Base-by-base conservation (phyloP, 176 grass and related monocot genomes). In the Dendrocalamus sinicus region DNA sequence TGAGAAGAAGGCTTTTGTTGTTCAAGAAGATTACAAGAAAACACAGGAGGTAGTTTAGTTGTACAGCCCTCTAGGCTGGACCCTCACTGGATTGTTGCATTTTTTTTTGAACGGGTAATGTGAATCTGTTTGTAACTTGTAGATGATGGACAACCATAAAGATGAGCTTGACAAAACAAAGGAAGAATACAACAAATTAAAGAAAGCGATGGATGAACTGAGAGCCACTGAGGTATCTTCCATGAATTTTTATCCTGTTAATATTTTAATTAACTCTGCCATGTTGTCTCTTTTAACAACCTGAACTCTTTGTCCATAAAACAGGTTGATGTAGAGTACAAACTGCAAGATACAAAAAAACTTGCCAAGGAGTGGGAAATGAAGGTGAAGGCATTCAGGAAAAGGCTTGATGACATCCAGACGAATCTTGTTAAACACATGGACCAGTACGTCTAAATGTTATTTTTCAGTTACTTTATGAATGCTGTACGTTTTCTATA, bases 21-120 rank as follows among this genome's bases (percentile, higher is more conserved):
- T 96, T 87, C 93, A 99, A 81, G 96, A 99, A 85, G 88, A 94
- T 12, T 99, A 99, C 74, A 92, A 91, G 76, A 92, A 92, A 91
- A 94, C 40, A 70, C 89, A 95, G 76, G 78, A 99, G 96, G 96
- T 99, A 90, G 48, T 85, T 87, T 60, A 66, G 60, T 80, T 79
- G 82, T 67, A 26, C 88, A 74, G 54, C 58, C 58, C 35, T 84
- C n/a, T 57, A 63, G 30, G 16, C 57, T 81, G 13, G 19, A 69
- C 53, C 58, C 28, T 66, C 41, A 79, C 24, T 40, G 68, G 46
- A 39, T 40, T 89, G 35, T 53, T 72, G 43, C 68, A 19, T 52
- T 76, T 79, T 41, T 79, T 41, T 75, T 74, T 51, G 54, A 84
- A 28, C 22, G 16, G 5, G 9, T 69, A 74, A 73, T 85, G 12